Conservation (phyloP, 805 yeast genomes). For the Yarrowia sp. region DNA sequence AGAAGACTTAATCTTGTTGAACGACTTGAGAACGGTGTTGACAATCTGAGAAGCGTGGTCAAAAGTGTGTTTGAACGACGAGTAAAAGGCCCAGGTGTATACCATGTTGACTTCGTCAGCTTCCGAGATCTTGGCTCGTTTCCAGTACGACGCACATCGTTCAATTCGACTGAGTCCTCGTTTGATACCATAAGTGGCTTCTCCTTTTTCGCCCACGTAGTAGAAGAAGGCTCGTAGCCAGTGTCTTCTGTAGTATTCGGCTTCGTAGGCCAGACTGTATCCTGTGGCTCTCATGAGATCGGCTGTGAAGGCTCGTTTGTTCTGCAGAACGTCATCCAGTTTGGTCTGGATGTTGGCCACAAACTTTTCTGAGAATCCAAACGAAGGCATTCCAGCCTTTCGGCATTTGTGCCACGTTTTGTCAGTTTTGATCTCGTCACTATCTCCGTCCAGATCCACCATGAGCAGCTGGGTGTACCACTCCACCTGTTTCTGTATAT, state of each 20-base stretch:
- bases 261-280: not conserved
- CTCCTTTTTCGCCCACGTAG: constrained; percentile 7
- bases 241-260: constrained; percentile 16
- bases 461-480: constrained; percentile 16
- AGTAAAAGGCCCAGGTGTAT: not conserved
- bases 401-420: constrained; percentile 21
- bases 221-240: constrained; percentile 12
- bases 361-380: constrained; percentile 8
- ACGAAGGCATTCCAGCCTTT: constrained; percentile 5
- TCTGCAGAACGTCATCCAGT: constrained; percentile 2
- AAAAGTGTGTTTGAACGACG: not conserved
- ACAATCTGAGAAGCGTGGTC: constrained; percentile 9
- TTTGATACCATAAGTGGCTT: not conserved
- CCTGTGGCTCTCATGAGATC: constrained; percentile 15
- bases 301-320: constrained; percentile 15
- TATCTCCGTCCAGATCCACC: constrained; percentile 21
- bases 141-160: constrained; percentile 4
- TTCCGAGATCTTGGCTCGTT: not conserved
- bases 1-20: constrained; percentile 9
- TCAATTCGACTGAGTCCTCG: not conserved
- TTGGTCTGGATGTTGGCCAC: constrained; percentile 19
- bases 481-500: constrained; percentile 8
- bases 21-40: not conserved
- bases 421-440: constrained; percentile 7
- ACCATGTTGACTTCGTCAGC: constrained; percentile 8